A percentile compares a stretch with the other conserved stretches of the same genome.
Conservation (phyloP, 2,329 filamentous ascomycete species). For the Pochonia chlamydosporia region DNA sequence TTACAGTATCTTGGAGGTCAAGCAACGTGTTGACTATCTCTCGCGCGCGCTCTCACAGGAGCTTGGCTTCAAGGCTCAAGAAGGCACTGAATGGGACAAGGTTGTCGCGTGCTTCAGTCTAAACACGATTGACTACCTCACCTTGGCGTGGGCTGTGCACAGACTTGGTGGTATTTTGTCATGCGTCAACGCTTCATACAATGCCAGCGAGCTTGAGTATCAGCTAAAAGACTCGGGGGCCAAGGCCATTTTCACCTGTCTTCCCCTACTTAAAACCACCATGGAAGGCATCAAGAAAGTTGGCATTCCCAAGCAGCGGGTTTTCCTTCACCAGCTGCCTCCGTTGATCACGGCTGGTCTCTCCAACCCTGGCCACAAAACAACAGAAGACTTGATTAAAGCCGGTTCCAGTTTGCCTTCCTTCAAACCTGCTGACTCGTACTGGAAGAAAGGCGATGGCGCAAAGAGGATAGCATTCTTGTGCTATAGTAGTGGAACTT, state of each 20-base stretch:
- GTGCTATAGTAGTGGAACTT: conserved; percentile 70
- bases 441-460: conserved; percentile 53
- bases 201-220: conserved; percentile 57
- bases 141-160: conserved; percentile 50
- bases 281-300: conserved; percentile 55
- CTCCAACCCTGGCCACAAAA: conserved; percentile 64
- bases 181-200: conserved; percentile 67
- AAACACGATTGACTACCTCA: conserved; percentile 63
- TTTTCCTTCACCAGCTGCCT: conserved; percentile 62
- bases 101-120: conserved; percentile 65
- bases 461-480: conserved; percentile 61
- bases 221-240: conserved; percentile 61
- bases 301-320: conserved; percentile 53
- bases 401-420: conserved; percentile 40
- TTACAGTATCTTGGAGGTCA: conserved; percentile 56
- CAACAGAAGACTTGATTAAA: conserved; percentile 55
- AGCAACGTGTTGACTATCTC: conserved; percentile 56
- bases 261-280: conserved; percentile 55
- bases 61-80: conserved; percentile 63
- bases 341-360: conserved; percentile 44
- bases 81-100: conserved; percentile 72
- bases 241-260: conserved; percentile 64
- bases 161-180: conserved; percentile 61
- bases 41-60: conserved; percentile 54
- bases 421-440: conserved; percentile 38